Base-by-base conservation (phyloP, 345 rosid genomes). In the Camelina neglecta region DNA sequence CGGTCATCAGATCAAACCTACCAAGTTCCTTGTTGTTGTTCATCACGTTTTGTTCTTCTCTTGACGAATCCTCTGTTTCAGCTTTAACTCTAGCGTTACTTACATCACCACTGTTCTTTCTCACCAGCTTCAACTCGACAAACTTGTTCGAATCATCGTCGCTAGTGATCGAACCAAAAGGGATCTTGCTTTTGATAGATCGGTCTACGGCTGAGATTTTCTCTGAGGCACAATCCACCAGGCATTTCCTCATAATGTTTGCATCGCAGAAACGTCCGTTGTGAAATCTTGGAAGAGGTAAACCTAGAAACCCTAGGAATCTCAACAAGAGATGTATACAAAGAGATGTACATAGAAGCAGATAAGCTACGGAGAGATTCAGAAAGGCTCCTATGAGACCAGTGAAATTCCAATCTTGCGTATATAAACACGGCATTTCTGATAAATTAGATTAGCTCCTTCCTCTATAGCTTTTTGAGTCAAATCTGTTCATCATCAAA, bases 281-380 rank as follows among this genome's bases (percentile, higher is more conserved):
- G 74, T 87, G 85, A 69, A 85, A 84, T 41, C 81, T 88, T 6
- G 96, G 93, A 62, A 84, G 80, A 60, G 71, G 16, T 35, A 81
- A 69, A 13, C 93, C 89, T 48, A 88, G 80, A 44, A 88, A 55
- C 73, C 71, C 78, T 60, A 90, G 78, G 75, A 85, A 83, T 61
- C 74, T 86, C 16, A 90, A 81, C 1, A 78, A 72, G 10, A 81
- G 31, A 74, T 79, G 88, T 47, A 84, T 79, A 79, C 77, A 74
- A 33, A 83, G 54, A 59, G 91, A 87, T 69, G 83, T 86, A 69
- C 85, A 88, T 24, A 90, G 83, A 56, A 88, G 81, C 23, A 84
- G 59, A 77, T 71, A 85, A 29, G 86, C 82, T 36, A 87, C 67
- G 24, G 75, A 51, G 42, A 90, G 86, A 83, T 90, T 86, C 65